Evolutionary conservation across 2,329 filamentous ascomycete genomes (phyloP).

Genomic region (Ustulina deusta): DNA sequence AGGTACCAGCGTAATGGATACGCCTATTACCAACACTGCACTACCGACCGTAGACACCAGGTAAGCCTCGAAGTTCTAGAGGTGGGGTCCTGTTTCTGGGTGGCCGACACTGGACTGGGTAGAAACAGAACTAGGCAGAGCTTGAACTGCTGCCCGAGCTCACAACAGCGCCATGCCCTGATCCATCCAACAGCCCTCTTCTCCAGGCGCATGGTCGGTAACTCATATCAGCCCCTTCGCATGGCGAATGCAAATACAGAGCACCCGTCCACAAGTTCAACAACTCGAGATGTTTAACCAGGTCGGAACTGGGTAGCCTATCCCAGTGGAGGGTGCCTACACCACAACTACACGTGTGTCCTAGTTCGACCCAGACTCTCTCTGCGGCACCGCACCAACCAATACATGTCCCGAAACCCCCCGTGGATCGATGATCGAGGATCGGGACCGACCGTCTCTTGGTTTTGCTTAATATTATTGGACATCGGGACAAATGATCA

Average conservation of each 20-base stretch:
- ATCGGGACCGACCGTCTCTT: constrained; percentile 9
- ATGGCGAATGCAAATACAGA: background rate
- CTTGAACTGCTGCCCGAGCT: background rate
- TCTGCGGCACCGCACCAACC: background rate
- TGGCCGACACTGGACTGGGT: background rate
- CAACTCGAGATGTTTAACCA: background rate
- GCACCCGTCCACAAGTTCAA: background rate
- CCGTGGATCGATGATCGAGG: constrained; percentile 13
- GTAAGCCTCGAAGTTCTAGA: background rate
- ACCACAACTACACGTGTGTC: background rate
- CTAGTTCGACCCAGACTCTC: background rate
- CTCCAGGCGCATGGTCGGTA: too few relatives aligned
- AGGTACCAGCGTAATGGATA: too few relatives aligned
- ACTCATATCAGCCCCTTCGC: too few relatives aligned
- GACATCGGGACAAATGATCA: background rate
- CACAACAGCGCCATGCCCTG: background rate
- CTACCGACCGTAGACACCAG: too few relatives aligned
- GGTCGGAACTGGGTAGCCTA: background rate
- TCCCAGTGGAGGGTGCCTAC: too few relatives aligned
- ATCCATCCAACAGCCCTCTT: background rate
- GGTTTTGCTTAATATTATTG: background rate
- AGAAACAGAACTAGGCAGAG: background rate
- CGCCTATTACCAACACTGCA: too few relatives aligned
- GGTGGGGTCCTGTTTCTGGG: background rate
- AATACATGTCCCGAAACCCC: constrained; percentile 8